Conservation (phyloP, 495 filamentous ascomycete species). For the Darksidea phi region DNA sequence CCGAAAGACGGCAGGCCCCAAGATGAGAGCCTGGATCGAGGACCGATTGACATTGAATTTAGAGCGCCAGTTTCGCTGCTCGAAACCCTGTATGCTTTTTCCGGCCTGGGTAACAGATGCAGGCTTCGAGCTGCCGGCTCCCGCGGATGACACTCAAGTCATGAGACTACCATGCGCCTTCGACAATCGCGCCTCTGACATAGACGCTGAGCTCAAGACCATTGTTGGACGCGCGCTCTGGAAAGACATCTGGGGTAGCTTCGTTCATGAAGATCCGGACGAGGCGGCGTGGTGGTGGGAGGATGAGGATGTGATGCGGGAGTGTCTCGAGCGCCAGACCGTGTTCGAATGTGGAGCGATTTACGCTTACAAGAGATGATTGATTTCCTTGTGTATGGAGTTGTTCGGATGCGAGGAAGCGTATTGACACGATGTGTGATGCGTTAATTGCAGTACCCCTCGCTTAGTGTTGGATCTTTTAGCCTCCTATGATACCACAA, state of each 20-base stretch:
- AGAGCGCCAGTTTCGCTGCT: slow-evolving; percentile 36
- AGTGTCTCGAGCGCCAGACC: slow-evolving; percentile 31
- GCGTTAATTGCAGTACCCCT: too few relatives aligned
- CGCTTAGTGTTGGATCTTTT: too few relatives aligned
- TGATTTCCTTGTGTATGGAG: too few relatives aligned
- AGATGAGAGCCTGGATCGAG: slow-evolving; percentile 37
- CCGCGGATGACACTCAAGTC: neutral
- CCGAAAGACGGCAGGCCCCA: slow-evolving; percentile 33
- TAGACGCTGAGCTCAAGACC: slow-evolving; percentile 31
- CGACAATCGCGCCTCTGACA: slow-evolving; percentile 1
- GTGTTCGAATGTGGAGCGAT: slow-evolving; percentile 35
- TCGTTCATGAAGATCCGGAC: slow-evolving; percentile 30
- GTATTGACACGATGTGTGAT: too few relatives aligned
- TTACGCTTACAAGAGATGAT: slow-evolving; percentile 25
- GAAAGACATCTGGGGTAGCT: slow-evolving; percentile 38
- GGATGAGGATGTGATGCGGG: slow-evolving; percentile 32
- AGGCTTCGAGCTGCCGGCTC: slow-evolving; percentile 27
- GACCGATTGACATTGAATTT: slow-evolving; percentile 33
- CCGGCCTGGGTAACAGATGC: slow-evolving; percentile 34
- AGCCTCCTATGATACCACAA: too few relatives aligned
- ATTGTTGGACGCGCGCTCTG: slow-evolving; percentile 38
- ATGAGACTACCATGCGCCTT: slow-evolving; percentile 26
- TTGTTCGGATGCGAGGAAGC: too few relatives aligned
- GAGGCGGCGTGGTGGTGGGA: slow-evolving; percentile 37
- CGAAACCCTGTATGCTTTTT: slow-evolving; percentile 34